Percentiles rank a stretch among this genome's conserved stretches.
phyloP scores from a whole-genome alignment of 2,329 filamentous ascomycete species.

The Talaromyces marneffei region DNA sequence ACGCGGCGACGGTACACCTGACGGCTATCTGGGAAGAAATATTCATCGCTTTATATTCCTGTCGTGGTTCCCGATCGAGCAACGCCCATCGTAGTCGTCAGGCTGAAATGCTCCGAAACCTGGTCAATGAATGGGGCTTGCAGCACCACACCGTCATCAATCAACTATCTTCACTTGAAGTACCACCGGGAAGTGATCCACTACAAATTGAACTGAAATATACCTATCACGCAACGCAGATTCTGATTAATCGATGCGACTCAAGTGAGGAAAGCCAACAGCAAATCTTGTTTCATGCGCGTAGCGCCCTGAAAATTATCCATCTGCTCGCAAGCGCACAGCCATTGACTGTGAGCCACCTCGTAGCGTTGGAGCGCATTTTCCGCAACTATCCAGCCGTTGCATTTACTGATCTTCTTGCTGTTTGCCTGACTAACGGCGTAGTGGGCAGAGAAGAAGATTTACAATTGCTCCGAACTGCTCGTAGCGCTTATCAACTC shows the following conservation, averaged over 20 bases:
- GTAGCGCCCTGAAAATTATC: background rate
- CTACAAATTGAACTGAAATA: slow-evolving; percentile 8
- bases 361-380: background rate
- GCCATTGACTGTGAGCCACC: background rate
- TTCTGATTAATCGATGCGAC: background rate
- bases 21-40: slow-evolving; percentile 9
- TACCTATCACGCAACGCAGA: slow-evolving; percentile 3
- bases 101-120: background rate
- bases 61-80: background rate
- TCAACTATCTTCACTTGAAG: background rate
- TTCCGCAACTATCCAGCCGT: slow-evolving; percentile 4
- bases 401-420: slow-evolving; percentile 2
- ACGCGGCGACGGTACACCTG: background rate
- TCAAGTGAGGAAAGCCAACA: background rate
- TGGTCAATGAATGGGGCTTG: slow-evolving; percentile 2
- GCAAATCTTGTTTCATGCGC: background rate
- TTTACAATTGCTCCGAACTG: background rate
- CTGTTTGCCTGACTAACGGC: background rate
- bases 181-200: background rate
- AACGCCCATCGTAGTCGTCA: background rate
- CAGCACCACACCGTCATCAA: background rate
- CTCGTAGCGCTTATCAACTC: background rate
- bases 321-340: background rate
- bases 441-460: background rate
- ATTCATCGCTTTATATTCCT: slow-evolving; percentile 1